A percentile compares a stretch with the other conserved stretches of the same genome.
phyloP scores from a whole-genome alignment of 805 yeast species.

The Cyberlindnera nakhonratchasimensis region DNA sequence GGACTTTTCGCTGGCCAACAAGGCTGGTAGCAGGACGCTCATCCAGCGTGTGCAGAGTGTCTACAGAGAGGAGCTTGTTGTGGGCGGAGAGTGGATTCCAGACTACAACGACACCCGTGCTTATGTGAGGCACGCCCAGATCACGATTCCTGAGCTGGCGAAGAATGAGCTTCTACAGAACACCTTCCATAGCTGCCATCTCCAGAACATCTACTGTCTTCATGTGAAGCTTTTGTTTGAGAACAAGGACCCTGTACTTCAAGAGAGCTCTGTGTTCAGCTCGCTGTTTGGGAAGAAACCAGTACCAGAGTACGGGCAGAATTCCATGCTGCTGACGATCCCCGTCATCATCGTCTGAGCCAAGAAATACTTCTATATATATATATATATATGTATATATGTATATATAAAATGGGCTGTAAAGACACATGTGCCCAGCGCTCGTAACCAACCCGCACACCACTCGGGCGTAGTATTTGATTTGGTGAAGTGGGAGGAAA shows the following conservation, averaged over 20 bases:
- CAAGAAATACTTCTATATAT: too few species aligned
- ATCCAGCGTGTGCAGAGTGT: slow-evolving; percentile 16
- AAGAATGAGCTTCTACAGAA: slow-evolving; percentile 10
- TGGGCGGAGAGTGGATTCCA: slow-evolving; percentile 19
- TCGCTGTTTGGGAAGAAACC: slow-evolving; percentile 2
- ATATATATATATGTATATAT: too few species aligned
- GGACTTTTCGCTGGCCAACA: not conserved
- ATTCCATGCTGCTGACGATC: slow-evolving; percentile 2
- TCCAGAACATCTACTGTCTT: slow-evolving; percentile 22
- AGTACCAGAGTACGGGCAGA: too few species aligned
- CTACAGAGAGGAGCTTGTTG: not conserved
- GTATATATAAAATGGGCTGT: too few species aligned
- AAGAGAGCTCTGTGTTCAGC: slow-evolving; percentile 2
- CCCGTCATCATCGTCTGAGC: slow-evolving; percentile 7
- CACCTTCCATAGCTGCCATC: slow-evolving; percentile 23
- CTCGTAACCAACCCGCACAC: slow-evolving; percentile 2
- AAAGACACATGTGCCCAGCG: not conserved
- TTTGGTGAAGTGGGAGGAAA: not conserved
- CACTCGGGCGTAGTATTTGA: too few species aligned
- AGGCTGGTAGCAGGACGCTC: not conserved
- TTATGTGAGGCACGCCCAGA: slow-evolving; percentile 5
- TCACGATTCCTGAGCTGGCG: slow-evolving; percentile 12
- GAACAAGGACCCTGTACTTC: not conserved
- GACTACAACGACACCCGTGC: slow-evolving; percentile 11
- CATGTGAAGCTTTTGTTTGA: slow-evolving; percentile 12